These are phyloP conservation scores for Rhodotorula glutinis DNA, from an alignment of 1,284 basidiomycete genomes.

Conservation along the genomic window DNA sequence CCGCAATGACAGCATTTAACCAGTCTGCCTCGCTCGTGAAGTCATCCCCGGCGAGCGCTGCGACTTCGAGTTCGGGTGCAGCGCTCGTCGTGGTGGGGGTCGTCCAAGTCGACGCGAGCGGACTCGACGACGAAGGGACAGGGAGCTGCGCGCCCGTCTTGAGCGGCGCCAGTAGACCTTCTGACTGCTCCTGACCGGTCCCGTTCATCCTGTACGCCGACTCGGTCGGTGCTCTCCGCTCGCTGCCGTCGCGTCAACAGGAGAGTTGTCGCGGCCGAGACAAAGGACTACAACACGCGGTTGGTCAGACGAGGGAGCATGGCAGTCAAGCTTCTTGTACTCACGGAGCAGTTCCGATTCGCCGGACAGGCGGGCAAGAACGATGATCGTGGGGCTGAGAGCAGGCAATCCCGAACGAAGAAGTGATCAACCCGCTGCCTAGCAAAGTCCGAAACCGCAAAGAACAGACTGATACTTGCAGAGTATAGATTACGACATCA, in stretches of 20 bases:
- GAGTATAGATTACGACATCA: neutral
- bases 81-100: slow-evolving; percentile 2
- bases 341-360: too few relatives aligned
- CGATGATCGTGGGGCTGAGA: neutral
- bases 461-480: too few relatives aligned
- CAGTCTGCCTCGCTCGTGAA: slow-evolving; percentile 34
- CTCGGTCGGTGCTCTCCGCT: neutral
- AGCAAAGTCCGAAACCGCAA: too few relatives aligned
- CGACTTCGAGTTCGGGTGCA: slow-evolving; percentile 17
- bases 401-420: neutral
- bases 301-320: too few relatives aligned
- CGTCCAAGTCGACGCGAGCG: neutral
- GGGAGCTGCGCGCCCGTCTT: neutral
- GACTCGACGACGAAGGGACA: neutral
- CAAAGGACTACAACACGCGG: too few relatives aligned
- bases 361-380: too few relatives aligned
- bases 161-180: neutral
- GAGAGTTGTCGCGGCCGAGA: too few relatives aligned
- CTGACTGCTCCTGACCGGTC: too few relatives aligned
- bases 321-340: too few relatives aligned
- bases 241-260: neutral
- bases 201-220: neutral
- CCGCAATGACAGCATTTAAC: slow-evolving; percentile 32
- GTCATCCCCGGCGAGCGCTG: slow-evolving; percentile 7
- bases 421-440: too few relatives aligned